Evolutionary conservation across 257 asterid genomes (phyloP).

Genomic region (Ilex aquifolium): DNA sequence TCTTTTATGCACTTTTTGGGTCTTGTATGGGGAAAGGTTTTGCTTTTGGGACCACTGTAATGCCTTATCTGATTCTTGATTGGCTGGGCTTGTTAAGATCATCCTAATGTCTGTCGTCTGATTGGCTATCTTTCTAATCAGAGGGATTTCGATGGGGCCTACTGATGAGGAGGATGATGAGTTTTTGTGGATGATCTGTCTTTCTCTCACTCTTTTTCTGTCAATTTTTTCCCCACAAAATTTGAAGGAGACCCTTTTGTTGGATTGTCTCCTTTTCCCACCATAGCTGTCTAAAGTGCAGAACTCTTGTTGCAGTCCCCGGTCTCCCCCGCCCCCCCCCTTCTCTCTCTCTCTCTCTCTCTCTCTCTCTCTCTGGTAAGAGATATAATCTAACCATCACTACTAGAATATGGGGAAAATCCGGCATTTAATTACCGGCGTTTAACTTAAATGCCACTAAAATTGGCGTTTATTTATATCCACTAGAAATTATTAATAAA

Average conservation of each 20-base stretch:
- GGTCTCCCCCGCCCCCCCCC: too few species aligned
- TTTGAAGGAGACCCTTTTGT: constrained; percentile 37
- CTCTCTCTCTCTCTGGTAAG: too few species aligned
- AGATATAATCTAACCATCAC: too few species aligned
- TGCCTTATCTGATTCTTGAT: constrained; percentile 54
- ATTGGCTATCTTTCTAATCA: constrained; percentile 45
- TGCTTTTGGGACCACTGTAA: constrained; percentile 25
- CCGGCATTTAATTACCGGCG: too few species aligned
- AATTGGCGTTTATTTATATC: too few species aligned
- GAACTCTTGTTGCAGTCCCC: constrained; percentile 40
- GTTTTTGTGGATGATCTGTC: constrained; percentile 19
- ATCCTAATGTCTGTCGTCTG: constrained; percentile 31
- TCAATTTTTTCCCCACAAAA: constrained; percentile 9
- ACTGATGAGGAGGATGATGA: constrained; percentile 19
- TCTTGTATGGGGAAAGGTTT: constrained; percentile 14
- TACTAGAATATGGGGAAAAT: too few species aligned
- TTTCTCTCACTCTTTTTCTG: constrained; percentile 10
- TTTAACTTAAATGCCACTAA: too few species aligned
- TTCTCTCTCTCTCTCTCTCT: constrained; percentile 9
- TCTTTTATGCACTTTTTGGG: constrained; percentile 7
- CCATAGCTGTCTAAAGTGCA: constrained; percentile 14
- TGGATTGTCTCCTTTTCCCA: constrained; percentile 31
- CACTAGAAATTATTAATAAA: too few species aligned
- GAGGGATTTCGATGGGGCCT: constrained; percentile 48
- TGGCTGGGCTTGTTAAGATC: constrained; percentile 34